phyloP scores from a whole-genome alignment of 2,329 filamentous ascomycete genomes.

The Graphiopsis chlorocephala region DNA sequence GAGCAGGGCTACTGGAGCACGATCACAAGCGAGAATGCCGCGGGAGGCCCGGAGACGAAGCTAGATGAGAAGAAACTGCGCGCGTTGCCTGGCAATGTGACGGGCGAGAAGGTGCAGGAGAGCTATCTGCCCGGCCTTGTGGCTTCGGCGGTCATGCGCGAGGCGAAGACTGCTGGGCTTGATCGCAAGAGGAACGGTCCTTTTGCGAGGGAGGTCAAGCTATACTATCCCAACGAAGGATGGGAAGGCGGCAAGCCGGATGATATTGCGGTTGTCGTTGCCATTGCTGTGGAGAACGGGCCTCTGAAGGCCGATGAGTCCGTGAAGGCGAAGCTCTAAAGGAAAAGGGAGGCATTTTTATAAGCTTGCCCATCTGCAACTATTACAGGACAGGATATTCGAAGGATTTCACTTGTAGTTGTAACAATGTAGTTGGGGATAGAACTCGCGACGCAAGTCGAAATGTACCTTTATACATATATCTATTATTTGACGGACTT shows the following conservation, averaged over 20 bases:
- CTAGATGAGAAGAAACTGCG: slow-evolving; percentile 28
- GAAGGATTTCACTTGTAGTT: background rate
- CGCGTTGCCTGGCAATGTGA: slow-evolving; percentile 23
- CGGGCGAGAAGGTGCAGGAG: slow-evolving; percentile 31
- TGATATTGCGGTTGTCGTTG: slow-evolving; percentile 86
- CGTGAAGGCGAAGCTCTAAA: slow-evolving; percentile 34
- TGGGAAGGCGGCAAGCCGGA: slow-evolving; percentile 94
- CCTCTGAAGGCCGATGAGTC: slow-evolving; percentile 20
- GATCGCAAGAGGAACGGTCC: slow-evolving; percentile 82
- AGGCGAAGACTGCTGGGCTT: slow-evolving; percentile 80
- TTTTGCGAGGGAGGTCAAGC: slow-evolving; percentile 91
- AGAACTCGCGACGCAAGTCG: background rate
- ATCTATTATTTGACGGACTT: background rate
- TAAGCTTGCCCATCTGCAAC: background rate
- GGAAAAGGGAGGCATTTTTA: background rate
- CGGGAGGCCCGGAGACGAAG: slow-evolving; percentile 31
- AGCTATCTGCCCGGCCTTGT: slow-evolving; percentile 72
- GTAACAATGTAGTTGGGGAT: background rate
- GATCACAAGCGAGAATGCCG: slow-evolving; percentile 19
- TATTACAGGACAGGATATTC: background rate
- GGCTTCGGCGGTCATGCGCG: slow-evolving; percentile 73
- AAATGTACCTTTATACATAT: background rate
- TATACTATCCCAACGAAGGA: slow-evolving; percentile 77
- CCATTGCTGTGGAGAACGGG: slow-evolving; percentile 67
- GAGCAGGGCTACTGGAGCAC: slow-evolving; percentile 39